These are phyloP conservation scores for Starmerella asiatica DNA, from an alignment of 805 yeast genomes.

Conservation along the genomic window DNA sequence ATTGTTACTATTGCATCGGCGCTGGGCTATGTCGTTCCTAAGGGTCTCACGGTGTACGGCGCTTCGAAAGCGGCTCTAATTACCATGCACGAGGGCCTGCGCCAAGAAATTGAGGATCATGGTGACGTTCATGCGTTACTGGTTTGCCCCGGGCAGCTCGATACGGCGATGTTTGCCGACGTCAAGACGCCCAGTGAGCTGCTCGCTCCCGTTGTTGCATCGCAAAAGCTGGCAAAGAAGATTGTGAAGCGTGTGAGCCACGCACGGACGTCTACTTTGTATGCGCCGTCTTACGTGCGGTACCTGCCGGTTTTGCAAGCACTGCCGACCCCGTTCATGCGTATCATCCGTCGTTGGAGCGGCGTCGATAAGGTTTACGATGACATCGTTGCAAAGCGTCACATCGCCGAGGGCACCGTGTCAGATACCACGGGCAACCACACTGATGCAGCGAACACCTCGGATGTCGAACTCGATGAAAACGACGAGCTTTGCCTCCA, in stretches of 20 bases:
- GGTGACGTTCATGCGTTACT: conserved; percentile 57
- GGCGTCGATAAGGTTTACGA: conserved; percentile 46
- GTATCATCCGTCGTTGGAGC: conserved; percentile 40
- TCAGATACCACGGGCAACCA: not conserved
- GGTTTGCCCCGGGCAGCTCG: conserved; percentile 78
- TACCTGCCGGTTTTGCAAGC: conserved; percentile 58
- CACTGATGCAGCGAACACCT: not conserved
- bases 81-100: conserved; percentile 69
- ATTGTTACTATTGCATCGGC: conserved; percentile 74
- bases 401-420: not conserved
- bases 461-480: not conserved
- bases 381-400: not conserved
- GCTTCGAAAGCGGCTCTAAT: conserved; percentile 82
- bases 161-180: conserved; percentile 58
- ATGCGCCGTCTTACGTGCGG: conserved; percentile 63
- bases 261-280: conserved; percentile 56
- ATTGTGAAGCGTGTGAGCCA: conserved; percentile 43
- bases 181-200: conserved; percentile 60
- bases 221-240: conserved; percentile 46
- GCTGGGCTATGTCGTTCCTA: conserved; percentile 74
- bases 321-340: conserved; percentile 57
- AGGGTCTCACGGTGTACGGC: conserved; percentile 65
- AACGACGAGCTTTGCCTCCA: not conserved
- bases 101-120: conserved; percentile 40
- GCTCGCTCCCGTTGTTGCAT: conserved; percentile 74